Conservation (phyloP, 2,329 filamentous ascomycete species). For the Teratosphaeria viscida region DNA sequence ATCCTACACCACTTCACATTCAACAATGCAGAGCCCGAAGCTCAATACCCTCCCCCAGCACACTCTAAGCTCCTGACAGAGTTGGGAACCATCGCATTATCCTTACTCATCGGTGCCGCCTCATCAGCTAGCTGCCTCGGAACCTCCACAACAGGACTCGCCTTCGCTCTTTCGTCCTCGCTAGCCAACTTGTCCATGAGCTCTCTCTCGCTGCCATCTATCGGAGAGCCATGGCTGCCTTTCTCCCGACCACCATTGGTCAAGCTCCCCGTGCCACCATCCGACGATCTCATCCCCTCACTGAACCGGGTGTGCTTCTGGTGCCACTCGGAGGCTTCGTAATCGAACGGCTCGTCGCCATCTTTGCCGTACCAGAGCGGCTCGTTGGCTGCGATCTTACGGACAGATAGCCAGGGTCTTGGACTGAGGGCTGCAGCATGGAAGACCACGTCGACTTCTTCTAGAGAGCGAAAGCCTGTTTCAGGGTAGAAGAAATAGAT, state of each 20-base stretch:
- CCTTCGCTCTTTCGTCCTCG: neutral
- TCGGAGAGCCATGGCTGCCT: neutral
- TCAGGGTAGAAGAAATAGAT: slow-evolving; percentile 52
- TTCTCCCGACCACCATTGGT: neutral
- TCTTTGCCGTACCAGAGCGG: slow-evolving; percentile 41
- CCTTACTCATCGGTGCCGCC: neutral
- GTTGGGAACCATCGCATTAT: neutral
- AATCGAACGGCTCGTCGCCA: slow-evolving; percentile 45
- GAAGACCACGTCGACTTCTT: slow-evolving; percentile 62
- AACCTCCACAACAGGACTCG: neutral
- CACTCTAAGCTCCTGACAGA: neutral
- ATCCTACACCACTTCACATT: too few relatives aligned
- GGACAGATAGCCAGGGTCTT: slow-evolving; percentile 38
- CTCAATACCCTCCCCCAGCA: neutral
- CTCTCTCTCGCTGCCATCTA: neutral
- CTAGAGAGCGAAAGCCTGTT: slow-evolving; percentile 45
- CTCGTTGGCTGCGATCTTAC: slow-evolving; percentile 37
- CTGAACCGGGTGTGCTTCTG: slow-evolving; percentile 20
- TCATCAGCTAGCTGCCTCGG: neutral
- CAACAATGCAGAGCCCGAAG: too few relatives aligned
- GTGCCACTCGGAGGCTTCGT: slow-evolving; percentile 33
- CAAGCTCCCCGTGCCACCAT: slow-evolving; percentile 10
- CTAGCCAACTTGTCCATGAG: neutral
- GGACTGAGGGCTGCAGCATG: slow-evolving; percentile 32
- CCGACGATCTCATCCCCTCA: slow-evolving; percentile 17